Base-by-base conservation (phyloP, 352 stramenopile genomes). In the Phytophthora pistaciae region DNA sequence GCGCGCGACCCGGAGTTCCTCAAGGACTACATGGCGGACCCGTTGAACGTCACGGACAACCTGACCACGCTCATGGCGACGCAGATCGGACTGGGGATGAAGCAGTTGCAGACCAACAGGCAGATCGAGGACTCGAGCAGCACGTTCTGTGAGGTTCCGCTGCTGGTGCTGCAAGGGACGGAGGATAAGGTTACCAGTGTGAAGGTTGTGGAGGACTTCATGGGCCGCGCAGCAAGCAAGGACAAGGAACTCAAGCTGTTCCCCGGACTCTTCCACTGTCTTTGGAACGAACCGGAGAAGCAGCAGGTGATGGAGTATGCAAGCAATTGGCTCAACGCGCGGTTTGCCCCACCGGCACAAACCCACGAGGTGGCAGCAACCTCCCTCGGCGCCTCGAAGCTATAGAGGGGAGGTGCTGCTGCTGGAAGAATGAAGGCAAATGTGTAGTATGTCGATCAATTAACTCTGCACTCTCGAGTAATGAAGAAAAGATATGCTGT, bases 181-280 rank as follows among this genome's bases (percentile, higher is more conserved):
- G 58, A 75, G 29, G 83, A 91, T 53, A 83, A 87, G 52, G 75
- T 88, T 25, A 86, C 79, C 53, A 88, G 75, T 61, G 57, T 88
- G 5, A 67, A 75, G 18, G 25, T 84, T n/a, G 83, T 82, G 3
- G 33, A 79, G 29, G 56, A 74, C 36, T 94, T 94, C 48, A 79
- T 82, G 56, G 60, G 55, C 6, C 75, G 80, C 14, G 40, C 84
- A 23, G 72, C 70, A 0, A 85, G 57, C 53, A 63, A 36, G 3
- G 84, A 92, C 79, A 94, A 94, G 68, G 70, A 82, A 48, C 76
- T 92, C 55, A 82, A 80, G 65, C 25, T 87, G 14, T 84, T 94
- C 33, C 69, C 80, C 3, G 85, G 77, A 1, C 60, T 80, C 13
- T 92, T 77, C 58, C 85, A 94, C 27, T 76, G 77, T 31, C 66